These are phyloP conservation scores for Microbotryum silenes-acaulis DNA, from an alignment of 1,284 basidiomycete genomes.

Conservation along the genomic window DNA sequence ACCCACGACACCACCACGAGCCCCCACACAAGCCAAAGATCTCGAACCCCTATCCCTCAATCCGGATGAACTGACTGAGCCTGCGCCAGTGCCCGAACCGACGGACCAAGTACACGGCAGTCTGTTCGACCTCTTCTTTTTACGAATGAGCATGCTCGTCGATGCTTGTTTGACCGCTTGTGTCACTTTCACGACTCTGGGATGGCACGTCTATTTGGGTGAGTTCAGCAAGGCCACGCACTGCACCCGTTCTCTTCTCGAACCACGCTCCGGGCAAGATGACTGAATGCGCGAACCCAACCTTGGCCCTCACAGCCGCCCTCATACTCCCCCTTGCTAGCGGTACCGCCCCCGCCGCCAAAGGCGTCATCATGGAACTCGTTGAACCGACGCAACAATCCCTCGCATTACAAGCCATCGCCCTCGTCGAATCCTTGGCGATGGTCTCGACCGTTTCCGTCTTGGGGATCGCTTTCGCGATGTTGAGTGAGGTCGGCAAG, in stretches of 20 bases:
- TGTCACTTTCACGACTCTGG: slow-evolving; percentile 29
- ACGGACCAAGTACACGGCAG: slow-evolving; percentile 32
- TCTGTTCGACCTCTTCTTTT: slow-evolving; percentile 41
- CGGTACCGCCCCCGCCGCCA: slow-evolving; percentile 41
- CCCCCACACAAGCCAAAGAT: not conserved
- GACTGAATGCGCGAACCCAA: not conserved
- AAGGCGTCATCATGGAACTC: slow-evolving; percentile 42
- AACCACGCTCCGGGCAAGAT: too few relatives aligned
- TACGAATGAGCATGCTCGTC: slow-evolving; percentile 39
- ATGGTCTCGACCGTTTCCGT: slow-evolving; percentile 34
- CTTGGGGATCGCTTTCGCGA: slow-evolving; percentile 37
- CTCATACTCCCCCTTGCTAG: slow-evolving; percentile 40
- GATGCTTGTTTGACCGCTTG: slow-evolving; percentile 39
- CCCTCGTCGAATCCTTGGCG: slow-evolving; percentile 40
- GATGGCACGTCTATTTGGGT: slow-evolving; percentile 40
- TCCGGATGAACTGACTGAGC: slow-evolving; percentile 8
- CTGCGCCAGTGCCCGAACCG: not conserved
- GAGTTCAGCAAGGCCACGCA: not conserved
- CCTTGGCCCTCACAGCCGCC: slow-evolving; percentile 27
- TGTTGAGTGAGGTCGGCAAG: slow-evolving; percentile 33
- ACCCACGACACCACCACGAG: not conserved
- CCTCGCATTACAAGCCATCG: slow-evolving; percentile 41
- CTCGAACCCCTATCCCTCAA: not conserved
- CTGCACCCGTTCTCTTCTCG: too few relatives aligned
- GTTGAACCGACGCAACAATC: slow-evolving; percentile 35